Percentiles rank a stretch among this genome's conserved stretches.
These are phyloP conservation scores for Penicillium hordei DNA, from an alignment of 2,329 filamentous ascomycete species.

Conservation along the genomic window DNA sequence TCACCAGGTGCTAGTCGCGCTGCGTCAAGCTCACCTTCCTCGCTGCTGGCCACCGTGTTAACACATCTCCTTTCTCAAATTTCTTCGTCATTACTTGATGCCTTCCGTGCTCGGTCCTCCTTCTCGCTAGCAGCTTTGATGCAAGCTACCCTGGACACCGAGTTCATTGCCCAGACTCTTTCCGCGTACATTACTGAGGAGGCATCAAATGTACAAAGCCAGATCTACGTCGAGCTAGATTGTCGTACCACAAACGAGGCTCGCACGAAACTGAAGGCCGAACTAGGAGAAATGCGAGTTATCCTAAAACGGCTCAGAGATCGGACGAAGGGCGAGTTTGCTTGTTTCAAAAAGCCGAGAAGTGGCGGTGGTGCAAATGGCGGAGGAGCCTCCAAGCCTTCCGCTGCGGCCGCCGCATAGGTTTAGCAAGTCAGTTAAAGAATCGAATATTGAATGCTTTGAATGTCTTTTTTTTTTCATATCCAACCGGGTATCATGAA, in stretches of 20 bases:
- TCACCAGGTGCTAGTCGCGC: slow-evolving; percentile 72
- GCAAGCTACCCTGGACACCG: slow-evolving; percentile 95
- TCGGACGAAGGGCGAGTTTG: slow-evolving; percentile 79
- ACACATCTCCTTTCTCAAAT: slow-evolving; percentile 83
- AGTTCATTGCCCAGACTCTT: slow-evolving; percentile 93
- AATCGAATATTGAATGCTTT: slow-evolving; percentile 11
- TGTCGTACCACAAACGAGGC: slow-evolving; percentile 85
- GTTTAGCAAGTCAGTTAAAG: slow-evolving; percentile 8
- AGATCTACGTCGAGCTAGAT: slow-evolving; percentile 91
- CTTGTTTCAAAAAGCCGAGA: slow-evolving; percentile 72
- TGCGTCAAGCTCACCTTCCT: slow-evolving; percentile 61
- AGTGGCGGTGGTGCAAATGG: slow-evolving; percentile 15
- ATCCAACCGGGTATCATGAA: slow-evolving; percentile 26
- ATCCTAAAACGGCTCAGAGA: slow-evolving; percentile 82
- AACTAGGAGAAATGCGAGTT: slow-evolving; percentile 84
- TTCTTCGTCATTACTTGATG: slow-evolving; percentile 74
- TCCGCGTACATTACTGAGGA: slow-evolving; percentile 83
- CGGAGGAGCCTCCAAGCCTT: slow-evolving; percentile 25
- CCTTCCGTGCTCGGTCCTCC: slow-evolving; percentile 66
- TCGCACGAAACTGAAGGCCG: slow-evolving; percentile 73
- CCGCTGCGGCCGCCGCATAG: slow-evolving; percentile 14
- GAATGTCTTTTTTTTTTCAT: slow-evolving; percentile 8
- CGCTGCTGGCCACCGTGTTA: slow-evolving; percentile 76
- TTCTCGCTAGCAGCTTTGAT: slow-evolving; percentile 83
- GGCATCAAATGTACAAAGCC: slow-evolving; percentile 76